Evolutionary conservation across 2,329 filamentous ascomycete genomes (phyloP), one percentile per base, ranked within the genome.

Genomic region (Talaromyces sp.): DNA sequence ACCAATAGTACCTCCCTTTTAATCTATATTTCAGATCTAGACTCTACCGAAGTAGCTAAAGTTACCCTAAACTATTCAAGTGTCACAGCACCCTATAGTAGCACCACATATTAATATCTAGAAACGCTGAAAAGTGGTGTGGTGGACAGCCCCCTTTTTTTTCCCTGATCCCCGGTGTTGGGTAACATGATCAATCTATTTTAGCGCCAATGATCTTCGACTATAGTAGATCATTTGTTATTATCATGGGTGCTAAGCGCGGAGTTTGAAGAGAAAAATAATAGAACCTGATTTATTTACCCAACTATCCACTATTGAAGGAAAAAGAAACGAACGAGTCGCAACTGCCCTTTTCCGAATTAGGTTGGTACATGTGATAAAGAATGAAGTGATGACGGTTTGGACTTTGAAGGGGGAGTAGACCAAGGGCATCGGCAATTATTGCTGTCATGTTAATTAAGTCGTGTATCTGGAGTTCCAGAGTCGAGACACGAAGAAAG

Each of bases 281-380:
- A 38, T 38, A 34, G 51, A 56, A 56, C 29, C n/a, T 56, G 51
- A 36, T 22, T 36, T 36, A 36, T 17, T 25, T 51, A 10, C 2
- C 40, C 22, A 45, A 7, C n/a, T 45, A 45, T 10, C n/a, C 22
- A 29, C 25, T 27, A 53, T n/a, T 1, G 1, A n/a, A 17, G 36
- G 19, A 40, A 59, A 59, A 59, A 59, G 34, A 59, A 59, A 59
- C 7, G 27, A 59, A 40, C 5, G 31, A 36, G 27, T n/a, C 54
- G 13, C 15, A 27, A 51, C 25, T 59, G 27, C 36, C 49, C 6
- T 22, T 36, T 56, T 63, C 61, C 40, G 40, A 47, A 63, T 58
- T 58, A 63, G 61, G 61, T 58, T 63, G 49, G 47, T 53, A 63
- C 61, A 58, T 45, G 51, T 6, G 38, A 29, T 53, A 1, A 53